Conservation (phyloP, 2,329 filamentous ascomycete species). For the Fusarium oligoseptatum region DNA sequence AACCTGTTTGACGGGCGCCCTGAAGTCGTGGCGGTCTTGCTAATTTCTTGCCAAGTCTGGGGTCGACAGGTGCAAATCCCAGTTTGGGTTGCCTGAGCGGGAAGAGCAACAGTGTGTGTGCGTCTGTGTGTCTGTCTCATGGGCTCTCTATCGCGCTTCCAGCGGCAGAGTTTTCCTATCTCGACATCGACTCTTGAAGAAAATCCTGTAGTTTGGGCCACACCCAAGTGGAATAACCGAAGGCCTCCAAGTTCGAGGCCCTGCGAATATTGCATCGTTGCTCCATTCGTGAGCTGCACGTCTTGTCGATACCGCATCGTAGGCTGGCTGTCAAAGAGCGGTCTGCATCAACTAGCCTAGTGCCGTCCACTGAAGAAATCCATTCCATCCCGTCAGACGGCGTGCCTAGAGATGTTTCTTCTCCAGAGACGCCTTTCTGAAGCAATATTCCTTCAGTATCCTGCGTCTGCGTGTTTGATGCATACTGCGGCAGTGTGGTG, state of each 20-base stretch:
- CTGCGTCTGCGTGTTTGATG: slow-evolving; percentile 10
- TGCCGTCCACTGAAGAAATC: slow-evolving; percentile 25
- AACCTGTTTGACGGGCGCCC: not conserved
- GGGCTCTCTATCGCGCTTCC: slow-evolving; percentile 30
- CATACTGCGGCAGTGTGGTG: slow-evolving; percentile 14
- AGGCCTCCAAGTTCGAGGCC: slow-evolving; percentile 36
- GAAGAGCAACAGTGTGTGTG: slow-evolving; percentile 2
- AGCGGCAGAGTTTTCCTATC: slow-evolving; percentile 26
- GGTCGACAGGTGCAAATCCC: slow-evolving; percentile 23
- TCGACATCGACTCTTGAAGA: not conserved
- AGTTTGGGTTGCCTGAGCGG: slow-evolving; percentile 8
- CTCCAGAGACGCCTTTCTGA: not conserved
- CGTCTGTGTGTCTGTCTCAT: slow-evolving; percentile 31
- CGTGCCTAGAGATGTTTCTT: not conserved
- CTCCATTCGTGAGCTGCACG: slow-evolving; percentile 37
- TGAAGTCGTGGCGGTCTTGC: slow-evolving; percentile 2
- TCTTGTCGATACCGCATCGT: slow-evolving; percentile 38
- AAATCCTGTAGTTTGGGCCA: slow-evolving; percentile 23
- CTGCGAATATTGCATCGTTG: slow-evolving; percentile 22
- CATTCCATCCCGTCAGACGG: slow-evolving; percentile 19
- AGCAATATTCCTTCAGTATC: slow-evolving; percentile 8
- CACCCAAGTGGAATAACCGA: slow-evolving; percentile 7
- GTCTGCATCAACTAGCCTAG: slow-evolving; percentile 44
- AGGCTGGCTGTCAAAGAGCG: slow-evolving; percentile 45
- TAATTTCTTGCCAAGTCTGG: slow-evolving; percentile 30